A percentile compares a stretch with the other conserved stretches of the same genome.
phyloP scores from a whole-genome alignment of 164 flowering plant species.

The Amborella trichopoda region DNA sequence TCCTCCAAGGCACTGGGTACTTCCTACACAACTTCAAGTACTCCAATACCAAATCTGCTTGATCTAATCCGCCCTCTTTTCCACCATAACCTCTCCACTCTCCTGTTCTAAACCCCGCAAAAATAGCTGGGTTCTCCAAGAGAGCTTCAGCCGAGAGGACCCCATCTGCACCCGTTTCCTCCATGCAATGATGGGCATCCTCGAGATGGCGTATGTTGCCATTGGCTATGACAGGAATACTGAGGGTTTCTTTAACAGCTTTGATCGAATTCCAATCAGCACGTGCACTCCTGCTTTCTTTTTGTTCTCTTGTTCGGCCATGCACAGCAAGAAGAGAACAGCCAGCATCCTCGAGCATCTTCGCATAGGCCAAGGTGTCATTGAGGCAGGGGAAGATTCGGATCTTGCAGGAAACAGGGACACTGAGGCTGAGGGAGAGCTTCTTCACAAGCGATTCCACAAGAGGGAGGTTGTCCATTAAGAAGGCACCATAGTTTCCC shows the following conservation, averaged over 20 bases:
- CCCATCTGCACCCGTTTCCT: conserved; percentile 79
- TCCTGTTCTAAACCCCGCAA: conserved; percentile 69
- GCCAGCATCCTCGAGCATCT: conserved; percentile 97
- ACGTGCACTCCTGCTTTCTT: conserved; percentile 68
- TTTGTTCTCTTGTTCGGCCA: conserved; percentile 90
- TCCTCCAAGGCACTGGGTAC: conserved; percentile 95
- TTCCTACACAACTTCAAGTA: conserved; percentile 80
- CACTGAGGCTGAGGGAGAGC: conserved; percentile 46
- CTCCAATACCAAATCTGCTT: conserved; percentile 56
- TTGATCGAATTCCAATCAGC: conserved; percentile 80
- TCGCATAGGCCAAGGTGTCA: conserved; percentile 81
- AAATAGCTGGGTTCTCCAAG: conserved; percentile 92
- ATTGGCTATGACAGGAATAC: conserved; percentile 91
- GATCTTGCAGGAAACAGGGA: conserved; percentile 96
- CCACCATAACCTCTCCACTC: conserved; percentile 50
- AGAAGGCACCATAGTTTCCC: conserved; percentile 90
- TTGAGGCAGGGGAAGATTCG: conserved; percentile 67
- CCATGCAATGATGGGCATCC: conserved; percentile 56
- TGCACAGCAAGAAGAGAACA: conserved; percentile 94
- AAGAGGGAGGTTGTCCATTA: conserved; percentile 91
- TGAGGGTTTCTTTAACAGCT: conserved; percentile 60
- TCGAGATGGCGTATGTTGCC: conserved; percentile 84
- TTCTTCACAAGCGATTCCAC: conserved; percentile 74
- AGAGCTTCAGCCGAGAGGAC: conserved; percentile 95
- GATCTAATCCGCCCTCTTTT: conserved; percentile 47